These are phyloP conservation scores for Pythium rhizo-oryzae DNA, from an alignment of 352 stramenopile genomes.

Conservation along the genomic window DNA sequence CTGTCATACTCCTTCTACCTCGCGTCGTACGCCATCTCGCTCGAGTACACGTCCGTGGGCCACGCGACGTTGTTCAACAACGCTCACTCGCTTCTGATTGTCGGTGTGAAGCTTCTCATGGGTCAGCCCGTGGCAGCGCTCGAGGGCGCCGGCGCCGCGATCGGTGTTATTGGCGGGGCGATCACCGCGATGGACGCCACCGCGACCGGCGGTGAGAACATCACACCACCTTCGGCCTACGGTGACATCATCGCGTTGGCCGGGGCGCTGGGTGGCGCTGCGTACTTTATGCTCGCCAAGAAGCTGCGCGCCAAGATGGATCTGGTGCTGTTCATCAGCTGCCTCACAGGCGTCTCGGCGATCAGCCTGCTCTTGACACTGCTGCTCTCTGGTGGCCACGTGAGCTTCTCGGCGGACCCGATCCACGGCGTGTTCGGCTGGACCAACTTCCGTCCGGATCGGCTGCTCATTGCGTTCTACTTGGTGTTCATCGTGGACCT, in stretches of 20 bases:
- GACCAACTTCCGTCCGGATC: slow-evolving; percentile 54
- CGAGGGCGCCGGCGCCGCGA: slow-evolving; percentile 64
- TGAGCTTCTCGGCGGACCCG: slow-evolving; percentile 60
- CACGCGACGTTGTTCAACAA: slow-evolving; percentile 88
- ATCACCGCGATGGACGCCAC: slow-evolving; percentile 72
- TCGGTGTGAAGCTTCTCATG: slow-evolving; percentile 68
- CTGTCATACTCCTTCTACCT: slow-evolving; percentile 74
- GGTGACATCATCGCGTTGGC: slow-evolving; percentile 74
- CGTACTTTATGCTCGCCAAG: slow-evolving; percentile 84
- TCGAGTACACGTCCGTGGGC: slow-evolving; percentile 74
- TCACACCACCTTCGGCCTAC: slow-evolving; percentile 50
- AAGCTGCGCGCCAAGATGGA: slow-evolving; percentile 74
- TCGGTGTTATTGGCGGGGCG: slow-evolving; percentile 71
- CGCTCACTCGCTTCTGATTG: slow-evolving; percentile 76
- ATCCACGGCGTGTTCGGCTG: slow-evolving; percentile 86
- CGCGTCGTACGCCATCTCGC: slow-evolving; percentile 67
- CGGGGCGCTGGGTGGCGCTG: slow-evolving; percentile 64
- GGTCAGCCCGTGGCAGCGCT: slow-evolving; percentile 60
- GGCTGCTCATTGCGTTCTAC: slow-evolving; percentile 77
- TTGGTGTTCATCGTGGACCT: slow-evolving; percentile 88
- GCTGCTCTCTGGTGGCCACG: slow-evolving; percentile 50
- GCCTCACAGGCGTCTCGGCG: slow-evolving; percentile 57
- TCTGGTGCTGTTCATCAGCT: slow-evolving; percentile 69
- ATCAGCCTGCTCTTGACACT: slow-evolving; percentile 66
- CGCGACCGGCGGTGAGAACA: slow-evolving; percentile 31